Evolutionary conservation across 148 eudicot genomes (phyloP), one percentile per base, ranked within the genome.

Genomic region (Amaranthus cruentus): DNA sequence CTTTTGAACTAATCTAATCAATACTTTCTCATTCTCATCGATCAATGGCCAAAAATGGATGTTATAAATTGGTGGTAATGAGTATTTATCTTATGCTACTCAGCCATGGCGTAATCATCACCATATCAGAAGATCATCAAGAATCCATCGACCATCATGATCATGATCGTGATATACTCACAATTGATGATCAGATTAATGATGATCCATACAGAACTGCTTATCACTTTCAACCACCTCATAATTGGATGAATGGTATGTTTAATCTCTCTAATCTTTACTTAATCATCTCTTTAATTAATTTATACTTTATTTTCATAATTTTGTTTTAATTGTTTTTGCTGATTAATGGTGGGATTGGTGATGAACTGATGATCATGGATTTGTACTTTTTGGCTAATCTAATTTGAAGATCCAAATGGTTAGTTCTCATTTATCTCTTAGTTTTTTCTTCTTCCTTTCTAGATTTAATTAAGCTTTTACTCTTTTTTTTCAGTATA

Each of bases 381-480:
- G 56, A 60, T 9, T 6, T n/a, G 6, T 28, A 28, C 38, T 28
- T 28, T 28, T 28, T 28, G 38, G 38, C 38, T 28, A 28, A 28
- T 28, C 38, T 28, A 28, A 28, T 28, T 15, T 58, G 62, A 21
- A 66, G 84, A 81, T 74, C 84, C 84, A 6, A 81, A 73, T 81
- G 84, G 84, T 81, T 73, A 76, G 74, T 21, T 68, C 51, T 62
- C 66, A 15, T 7, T 54, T 12, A 4, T 62, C 48, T 13, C 1
- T 2, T 72, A 4, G 2, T 2, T 28, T 28, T 28, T 28, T 28
- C 38, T 28, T 28, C 38, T 28, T 28, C 38, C 38, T 28, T 28
- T 28, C 2, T 28, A 0, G 38, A 28, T 28, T 28, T 28, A 28
- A 28, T 28, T 28, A 28, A 12, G 8, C 15, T 18, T 60, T n/a